Evolutionary conservation across 352 stramenopile genomes (phyloP), one percentile per base, ranked within the genome.

Genomic region (Globisporangium iwayamae): DNA sequence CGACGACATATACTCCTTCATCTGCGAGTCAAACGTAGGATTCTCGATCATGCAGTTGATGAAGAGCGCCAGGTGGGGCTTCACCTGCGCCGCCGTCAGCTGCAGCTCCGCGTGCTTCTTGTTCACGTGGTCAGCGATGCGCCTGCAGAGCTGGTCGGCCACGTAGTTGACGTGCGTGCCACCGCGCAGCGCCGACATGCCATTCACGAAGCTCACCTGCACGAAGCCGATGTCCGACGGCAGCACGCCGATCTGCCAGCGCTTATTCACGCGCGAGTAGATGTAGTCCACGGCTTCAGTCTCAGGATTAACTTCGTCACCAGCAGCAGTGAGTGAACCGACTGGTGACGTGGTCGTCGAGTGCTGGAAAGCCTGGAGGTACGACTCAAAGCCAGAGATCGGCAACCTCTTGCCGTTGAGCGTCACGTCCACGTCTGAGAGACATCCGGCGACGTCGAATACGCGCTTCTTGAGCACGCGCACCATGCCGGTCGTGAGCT

Each of bases 181-280:
- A 50, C 98, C 98, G 62, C 98, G 98, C 20, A 90, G 87, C 18
- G 98, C 99, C 30, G 85, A 97, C 79, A 99, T 99, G 36, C 95
- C 93, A 70, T 99, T 99, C 4, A 99, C 98, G 76, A 99, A 99
- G 56, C 94, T 99, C 56, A 99, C 90, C 73, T 99, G 96, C 52
- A 98, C 82, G 67, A 98, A 98, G 50, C 90, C 86, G 10, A 96
- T 87, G 59, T 98, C 94, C 0, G 88, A 96, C 3, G 89, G 76
- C 46, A 93, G 68, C 28, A 99, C 89, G 38, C 93, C 96, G 47
- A 99, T 89, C 69, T 99, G 91, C 97, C 97, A 99, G 7, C 91
- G 86, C 56, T 98, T 96, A 68, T 96, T 97, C 28, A 99, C 74
- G 39, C 85, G 88, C 36, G 97, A 96, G 73, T 96, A 99, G 34